Conservation (phyloP, 306 rosid species). For the Pterocarpus macrocarpus region DNA sequence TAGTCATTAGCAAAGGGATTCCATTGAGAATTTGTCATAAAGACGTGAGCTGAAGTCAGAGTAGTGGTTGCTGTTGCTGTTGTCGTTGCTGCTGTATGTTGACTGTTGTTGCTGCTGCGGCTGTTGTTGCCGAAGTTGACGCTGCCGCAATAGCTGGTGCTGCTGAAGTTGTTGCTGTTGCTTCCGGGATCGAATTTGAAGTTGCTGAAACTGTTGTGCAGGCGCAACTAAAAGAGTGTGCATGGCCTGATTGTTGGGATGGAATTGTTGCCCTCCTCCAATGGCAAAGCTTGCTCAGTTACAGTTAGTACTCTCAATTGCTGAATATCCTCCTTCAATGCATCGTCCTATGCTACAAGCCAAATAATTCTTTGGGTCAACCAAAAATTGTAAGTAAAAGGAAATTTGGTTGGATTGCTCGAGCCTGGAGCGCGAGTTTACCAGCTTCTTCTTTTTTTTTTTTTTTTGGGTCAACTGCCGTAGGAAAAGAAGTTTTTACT, state of each 20-base stretch:
- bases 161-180: conserved; percentile 72
- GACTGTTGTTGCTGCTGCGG: conserved; percentile 38
- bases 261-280: conserved; percentile 75
- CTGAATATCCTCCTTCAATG: conserved; percentile 86
- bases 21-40: too few species aligned
- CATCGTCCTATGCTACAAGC: conserved; percentile 72
- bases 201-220: conserved; percentile 80
- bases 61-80: conserved; percentile 31
- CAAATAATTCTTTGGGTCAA: background rate
- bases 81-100: too few species aligned
- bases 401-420: too few species aligned
- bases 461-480: too few species aligned
- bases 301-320: conserved; percentile 80
- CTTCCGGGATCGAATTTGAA: conserved; percentile 74
- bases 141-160: conserved; percentile 66
- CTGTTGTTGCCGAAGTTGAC: conserved; percentile 68
- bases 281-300: conserved; percentile 71
- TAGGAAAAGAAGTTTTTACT: too few species aligned
- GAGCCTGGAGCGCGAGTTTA: too few species aligned
- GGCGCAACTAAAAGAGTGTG: conserved; percentile 59
- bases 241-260: conserved; percentile 68
- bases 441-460: too few species aligned
- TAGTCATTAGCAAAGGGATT: too few species aligned
- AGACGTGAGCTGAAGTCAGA: too few species aligned
- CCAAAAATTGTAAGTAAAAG: too few species aligned